These are phyloP conservation scores for Cercospora citrullina DNA, from an alignment of 2,329 filamentous ascomycete genomes.

Conservation along the genomic window DNA sequence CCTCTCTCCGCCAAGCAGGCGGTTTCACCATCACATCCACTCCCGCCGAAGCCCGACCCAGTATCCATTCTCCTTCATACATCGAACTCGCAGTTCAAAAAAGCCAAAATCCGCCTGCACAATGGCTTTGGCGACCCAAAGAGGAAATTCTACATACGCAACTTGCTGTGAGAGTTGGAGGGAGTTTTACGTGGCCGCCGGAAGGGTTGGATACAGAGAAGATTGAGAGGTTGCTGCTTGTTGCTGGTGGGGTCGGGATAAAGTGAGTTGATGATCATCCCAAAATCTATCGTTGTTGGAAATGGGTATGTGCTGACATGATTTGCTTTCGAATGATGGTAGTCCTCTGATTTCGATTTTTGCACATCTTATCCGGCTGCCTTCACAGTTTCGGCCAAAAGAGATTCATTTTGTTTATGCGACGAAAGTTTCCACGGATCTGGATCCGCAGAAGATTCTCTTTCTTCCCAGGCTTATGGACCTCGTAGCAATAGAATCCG, in stretches of 20 bases:
- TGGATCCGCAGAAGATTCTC: constrained; percentile 43
- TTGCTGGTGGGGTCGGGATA: constrained; percentile 80
- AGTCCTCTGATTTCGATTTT: constrained; percentile 75
- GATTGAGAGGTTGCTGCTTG: constrained; percentile 65
- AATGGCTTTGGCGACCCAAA: constrained; percentile 68
- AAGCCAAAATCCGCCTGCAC: constrained; percentile 69
- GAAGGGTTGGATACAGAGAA: constrained; percentile 42
- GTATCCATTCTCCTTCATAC: constrained; percentile 46
- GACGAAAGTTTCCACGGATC: constrained; percentile 45
- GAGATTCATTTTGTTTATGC: constrained; percentile 66
- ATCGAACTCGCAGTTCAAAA: constrained; percentile 78
- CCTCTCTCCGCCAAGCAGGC: constrained; percentile 67
- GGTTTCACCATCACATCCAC: constrained; percentile 87
- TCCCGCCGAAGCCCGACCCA: constrained; percentile 50
- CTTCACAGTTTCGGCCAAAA: constrained; percentile 30
- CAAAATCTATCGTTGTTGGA: no score
- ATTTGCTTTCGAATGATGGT: no score
- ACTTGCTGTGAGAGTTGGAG: constrained; percentile 71
- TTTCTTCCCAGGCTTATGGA: constrained; percentile 50
- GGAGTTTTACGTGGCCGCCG: constrained; percentile 78
- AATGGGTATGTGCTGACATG: no score
- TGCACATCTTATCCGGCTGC: constrained; percentile 50
- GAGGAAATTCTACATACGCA: constrained; percentile 58
- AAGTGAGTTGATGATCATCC: no score
- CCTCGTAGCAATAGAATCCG: constrained; percentile 27